Evolutionary conservation across 1,139 yeast genomes (phyloP), one percentile per base, ranked within the genome.

Genomic region (Geotrichum bryndzae): DNA sequence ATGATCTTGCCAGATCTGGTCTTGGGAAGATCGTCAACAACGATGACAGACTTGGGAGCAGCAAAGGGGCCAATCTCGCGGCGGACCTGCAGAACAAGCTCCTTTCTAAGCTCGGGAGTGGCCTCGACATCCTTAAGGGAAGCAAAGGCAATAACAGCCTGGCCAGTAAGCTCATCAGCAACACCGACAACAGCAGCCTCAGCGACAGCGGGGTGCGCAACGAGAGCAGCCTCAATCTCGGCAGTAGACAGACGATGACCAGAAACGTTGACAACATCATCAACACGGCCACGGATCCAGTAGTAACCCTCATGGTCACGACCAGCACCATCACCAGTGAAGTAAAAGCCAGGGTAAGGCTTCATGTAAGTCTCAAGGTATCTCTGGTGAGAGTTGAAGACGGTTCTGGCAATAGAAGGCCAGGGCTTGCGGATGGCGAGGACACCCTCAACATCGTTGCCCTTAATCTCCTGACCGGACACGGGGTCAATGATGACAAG

Each of bases 261-360:
- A 62, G 96, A 88, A 59, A 94, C 98, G 74, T 94, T 94, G 69
- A 94, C 98, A 66, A 94, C 98, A 72, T 94, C 99, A 76, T 94
- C 99, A 68, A 94, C 98, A 80, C 99, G 89, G 70, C 99, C 98
- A 77, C 96, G 85, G 72, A 94, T 92, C 97, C 98, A 94, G 81
- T 91, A 90, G 82, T 87, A 94, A 60, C 98, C 98, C 73, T 94
- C 98, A 71, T 87, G 86, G 76, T 94, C 99, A 77, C 97, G 86
- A 63, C 96, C 98, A 60, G 97, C 98, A 77, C 98, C 98, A 76
- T 94, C 99, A 73, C 99, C 99, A 29, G 98, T 92, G 82, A 94
- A 94, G 80, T 94, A 94, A 79, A 83, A 88, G 62, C 97, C 97
- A 65, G 97, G 96, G 81, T 92, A 94, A 65, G 98, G 98, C 70